phyloP scores from a whole-genome alignment of 805 yeast species.

The Lachancea waltii region DNA sequence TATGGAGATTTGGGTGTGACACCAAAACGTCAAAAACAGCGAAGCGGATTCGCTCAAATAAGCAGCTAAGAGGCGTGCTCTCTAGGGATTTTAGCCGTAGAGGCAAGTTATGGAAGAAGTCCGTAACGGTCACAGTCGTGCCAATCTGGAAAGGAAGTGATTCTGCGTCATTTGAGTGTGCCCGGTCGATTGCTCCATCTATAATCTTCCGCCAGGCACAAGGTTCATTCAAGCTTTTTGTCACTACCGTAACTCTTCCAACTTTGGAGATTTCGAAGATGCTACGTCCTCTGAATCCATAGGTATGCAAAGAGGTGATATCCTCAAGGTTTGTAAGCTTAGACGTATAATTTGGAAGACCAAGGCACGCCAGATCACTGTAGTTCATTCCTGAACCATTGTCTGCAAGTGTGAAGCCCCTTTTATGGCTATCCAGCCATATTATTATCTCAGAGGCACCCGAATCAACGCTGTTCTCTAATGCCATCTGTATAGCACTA shows the following conservation, averaged over 20 bases:
- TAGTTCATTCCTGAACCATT: constrained; percentile 64
- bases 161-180: too few relatives aligned
- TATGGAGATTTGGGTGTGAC: constrained; percentile 12
- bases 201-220: constrained; percentile 28
- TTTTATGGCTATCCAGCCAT: constrained; percentile 30
- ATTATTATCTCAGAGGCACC: constrained; percentile 37
- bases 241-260: constrained; percentile 40
- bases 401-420: constrained; percentile 46
- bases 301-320: constrained; percentile 36
- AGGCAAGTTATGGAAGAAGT: constrained; percentile 24
- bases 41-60: constrained; percentile 13
- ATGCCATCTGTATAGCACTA: constrained; percentile 43
- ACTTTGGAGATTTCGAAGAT: constrained; percentile 47
- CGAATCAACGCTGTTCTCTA: constrained; percentile 54
- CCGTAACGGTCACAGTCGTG: constrained; percentile 16
- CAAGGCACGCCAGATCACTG: constrained; percentile 42
- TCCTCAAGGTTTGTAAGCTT: constrained; percentile 39
- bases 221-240: constrained; percentile 34
- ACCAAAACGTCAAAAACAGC: constrained; percentile 21
- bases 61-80: constrained; percentile 11
- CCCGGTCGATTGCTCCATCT: too few relatives aligned
- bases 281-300: constrained; percentile 75
- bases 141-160: too few relatives aligned
- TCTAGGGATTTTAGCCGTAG: constrained; percentile 20
- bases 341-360: constrained; percentile 48